These are phyloP conservation scores for Erodium maritimum DNA, from an alignment of 345 rosid species.

Conservation along the genomic window DNA sequence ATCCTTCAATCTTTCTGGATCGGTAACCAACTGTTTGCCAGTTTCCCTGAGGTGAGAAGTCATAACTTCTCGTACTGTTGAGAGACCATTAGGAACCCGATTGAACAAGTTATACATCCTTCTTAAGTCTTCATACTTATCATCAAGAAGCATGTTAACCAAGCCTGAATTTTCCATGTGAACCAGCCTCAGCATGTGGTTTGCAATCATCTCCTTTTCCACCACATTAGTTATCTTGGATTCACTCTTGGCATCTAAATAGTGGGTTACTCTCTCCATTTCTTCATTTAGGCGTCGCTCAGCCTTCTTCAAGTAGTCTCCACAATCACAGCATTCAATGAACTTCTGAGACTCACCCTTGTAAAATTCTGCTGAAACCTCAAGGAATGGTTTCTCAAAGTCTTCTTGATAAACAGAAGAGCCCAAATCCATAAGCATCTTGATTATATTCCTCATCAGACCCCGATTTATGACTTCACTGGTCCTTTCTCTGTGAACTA, in stretches of 20 bases:
- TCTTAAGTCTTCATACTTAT: conserved; percentile 77
- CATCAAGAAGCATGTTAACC: conserved; percentile 89
- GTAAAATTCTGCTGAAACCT: conserved; percentile 86
- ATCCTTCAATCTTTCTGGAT: conserved; percentile 85
- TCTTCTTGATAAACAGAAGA: conserved; percentile 89
- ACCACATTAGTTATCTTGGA: conserved; percentile 85
- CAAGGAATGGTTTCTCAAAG: conserved; percentile 89
- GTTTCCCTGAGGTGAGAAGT: conserved; percentile 84
- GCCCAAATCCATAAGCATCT: conserved; percentile 96
- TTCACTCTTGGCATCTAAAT: conserved; percentile 84
- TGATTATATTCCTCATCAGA: conserved; percentile 75
- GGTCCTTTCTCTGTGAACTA: conserved; percentile 66
- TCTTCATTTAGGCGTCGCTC: conserved; percentile 92
- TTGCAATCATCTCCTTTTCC: conserved; percentile 97
- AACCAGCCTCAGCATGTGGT: conserved; percentile 90
- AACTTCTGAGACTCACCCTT: conserved; percentile 82
- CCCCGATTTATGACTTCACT: conserved; percentile 93
- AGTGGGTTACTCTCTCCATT: conserved; percentile 86
- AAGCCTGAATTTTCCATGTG: conserved; percentile 98
- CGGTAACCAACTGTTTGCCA: conserved; percentile 85
- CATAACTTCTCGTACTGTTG: conserved; percentile 72
- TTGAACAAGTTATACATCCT: conserved; percentile 87
- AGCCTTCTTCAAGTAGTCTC: conserved; percentile 83
- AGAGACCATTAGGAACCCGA: conserved; percentile 74
- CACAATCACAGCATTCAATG: conserved; percentile 89